Percentiles rank a stretch among this genome's conserved stretches.
Conservation (phyloP, 306 rosid genomes). For the Vachellia pachyceras region DNA sequence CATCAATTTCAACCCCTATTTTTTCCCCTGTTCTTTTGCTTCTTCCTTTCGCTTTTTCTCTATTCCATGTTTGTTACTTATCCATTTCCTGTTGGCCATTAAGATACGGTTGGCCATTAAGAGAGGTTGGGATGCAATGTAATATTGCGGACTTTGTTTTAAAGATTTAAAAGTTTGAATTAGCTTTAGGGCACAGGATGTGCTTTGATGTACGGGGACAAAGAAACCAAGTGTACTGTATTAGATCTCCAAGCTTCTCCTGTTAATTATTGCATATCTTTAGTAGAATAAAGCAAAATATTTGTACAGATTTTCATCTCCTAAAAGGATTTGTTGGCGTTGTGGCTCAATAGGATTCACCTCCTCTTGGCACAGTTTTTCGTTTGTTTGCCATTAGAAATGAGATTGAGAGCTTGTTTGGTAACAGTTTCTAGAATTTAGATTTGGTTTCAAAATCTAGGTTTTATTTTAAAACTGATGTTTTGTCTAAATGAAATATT, state of each 20-base stretch:
- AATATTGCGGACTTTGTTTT: constrained; percentile 24
- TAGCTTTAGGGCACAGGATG: constrained; percentile 64
- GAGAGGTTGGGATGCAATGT: constrained; percentile 44
- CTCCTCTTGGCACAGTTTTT: constrained; percentile 11
- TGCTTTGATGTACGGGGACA: constrained; percentile 56
- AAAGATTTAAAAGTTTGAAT: constrained; percentile 46
- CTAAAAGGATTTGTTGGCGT: background rate
- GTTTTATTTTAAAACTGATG: too few species aligned
- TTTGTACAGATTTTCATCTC: constrained; percentile 17
- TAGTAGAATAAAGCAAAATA: constrained; percentile 1
- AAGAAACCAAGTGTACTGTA: constrained; percentile 46
- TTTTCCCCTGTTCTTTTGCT: background rate
- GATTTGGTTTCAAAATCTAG: too few species aligned
- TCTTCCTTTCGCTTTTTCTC: background rate
- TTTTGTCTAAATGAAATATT: too few species aligned
- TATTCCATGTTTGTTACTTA: background rate
- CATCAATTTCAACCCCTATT: background rate
- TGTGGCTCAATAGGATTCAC: constrained; percentile 52
- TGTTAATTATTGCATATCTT: constrained; percentile 41
- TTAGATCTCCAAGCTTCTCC: constrained; percentile 36
- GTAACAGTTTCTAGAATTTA: too few species aligned
- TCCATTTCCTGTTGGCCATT: constrained; percentile 38
- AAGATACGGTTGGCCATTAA: constrained; percentile 69
- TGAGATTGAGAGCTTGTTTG: too few species aligned
- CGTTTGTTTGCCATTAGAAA: background rate